A percentile compares a stretch with the other conserved stretches of the same genome.
These are phyloP conservation scores for Aspergillus carlsbadensis DNA, from an alignment of 495 filamentous ascomycete genomes.

Conservation along the genomic window DNA sequence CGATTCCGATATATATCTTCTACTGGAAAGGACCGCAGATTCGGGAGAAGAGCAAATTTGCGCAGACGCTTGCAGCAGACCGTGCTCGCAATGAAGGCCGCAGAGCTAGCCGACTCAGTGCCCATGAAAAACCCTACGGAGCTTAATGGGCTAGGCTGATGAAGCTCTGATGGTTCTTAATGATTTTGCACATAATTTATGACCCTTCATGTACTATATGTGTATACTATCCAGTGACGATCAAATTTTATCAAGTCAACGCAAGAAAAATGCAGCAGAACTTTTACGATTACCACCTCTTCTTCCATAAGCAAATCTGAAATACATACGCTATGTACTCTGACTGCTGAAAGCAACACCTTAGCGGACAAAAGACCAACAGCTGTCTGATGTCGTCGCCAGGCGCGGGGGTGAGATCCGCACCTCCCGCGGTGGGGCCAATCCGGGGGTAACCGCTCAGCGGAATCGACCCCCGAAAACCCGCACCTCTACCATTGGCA, in stretches of 20 bases:
- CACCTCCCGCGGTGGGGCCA: background rate
- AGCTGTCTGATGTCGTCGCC: no score
- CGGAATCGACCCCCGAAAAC: background rate
- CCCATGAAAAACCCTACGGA: slow-evolving; percentile 11
- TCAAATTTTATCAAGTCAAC: no score
- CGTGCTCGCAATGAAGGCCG: slow-evolving; percentile 16
- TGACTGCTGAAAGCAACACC: no score
- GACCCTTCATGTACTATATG: no score
- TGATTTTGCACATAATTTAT: no score
- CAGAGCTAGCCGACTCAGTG: slow-evolving; percentile 21
- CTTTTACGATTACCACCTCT: no score
- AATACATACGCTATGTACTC: no score
- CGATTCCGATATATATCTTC: slow-evolving; percentile 48
- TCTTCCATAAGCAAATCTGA: no score
- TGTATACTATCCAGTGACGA: no score
- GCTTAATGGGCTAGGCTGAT: background rate
- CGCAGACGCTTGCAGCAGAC: slow-evolving; percentile 31
- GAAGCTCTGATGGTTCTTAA: no score
- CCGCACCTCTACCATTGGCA: background rate
- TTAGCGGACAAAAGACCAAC: no score
- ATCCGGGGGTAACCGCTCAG: background rate
- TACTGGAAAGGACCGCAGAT: slow-evolving; percentile 48
- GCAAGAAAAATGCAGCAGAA: no score
- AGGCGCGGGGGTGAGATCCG: background rate
- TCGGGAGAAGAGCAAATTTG: slow-evolving; percentile 44